A percentile compares a stretch with the other conserved stretches of the same genome.
These are phyloP conservation scores for Fusarium annulatum DNA, from an alignment of 2,329 filamentous ascomycete species.

Conservation along the genomic window DNA sequence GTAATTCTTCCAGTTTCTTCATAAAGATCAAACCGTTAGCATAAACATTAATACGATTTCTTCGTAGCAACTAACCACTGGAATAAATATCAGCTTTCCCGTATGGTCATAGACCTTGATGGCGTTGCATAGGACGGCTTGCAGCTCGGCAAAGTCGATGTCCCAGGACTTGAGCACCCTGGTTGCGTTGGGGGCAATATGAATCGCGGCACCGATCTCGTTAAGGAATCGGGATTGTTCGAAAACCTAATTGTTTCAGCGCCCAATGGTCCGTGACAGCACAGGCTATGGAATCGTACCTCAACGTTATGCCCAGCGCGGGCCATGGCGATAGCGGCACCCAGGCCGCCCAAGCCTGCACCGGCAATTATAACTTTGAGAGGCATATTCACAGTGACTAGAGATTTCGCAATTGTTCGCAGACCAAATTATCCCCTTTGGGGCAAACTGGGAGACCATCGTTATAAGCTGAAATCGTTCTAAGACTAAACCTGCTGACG, in stretches of 20 bases:
- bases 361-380: constrained; percentile 10
- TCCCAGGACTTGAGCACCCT: constrained; percentile 7
- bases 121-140: constrained; percentile 8
- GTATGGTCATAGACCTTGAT: constrained; percentile 12
- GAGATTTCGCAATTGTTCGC: no score
- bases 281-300: background rate
- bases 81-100: background rate
- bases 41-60: no score
- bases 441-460: background rate
- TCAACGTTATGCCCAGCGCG: constrained; percentile 6
- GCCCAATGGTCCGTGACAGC: fast-evolving
- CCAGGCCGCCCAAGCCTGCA: constrained; percentile 2
- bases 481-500: background rate
- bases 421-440: background rate
- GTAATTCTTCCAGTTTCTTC: background rate
- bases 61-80: background rate
- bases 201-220: constrained; percentile 11
- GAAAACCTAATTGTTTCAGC: background rate
- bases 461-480: background rate
- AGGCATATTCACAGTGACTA: background rate
- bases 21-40: background rate
- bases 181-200: constrained; percentile 11
- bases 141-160: background rate
- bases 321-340: constrained; percentile 14
- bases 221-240: constrained; percentile 15